Base-by-base conservation (phyloP, 78 protist species). In the Dictyostelium firmibasis region DNA sequence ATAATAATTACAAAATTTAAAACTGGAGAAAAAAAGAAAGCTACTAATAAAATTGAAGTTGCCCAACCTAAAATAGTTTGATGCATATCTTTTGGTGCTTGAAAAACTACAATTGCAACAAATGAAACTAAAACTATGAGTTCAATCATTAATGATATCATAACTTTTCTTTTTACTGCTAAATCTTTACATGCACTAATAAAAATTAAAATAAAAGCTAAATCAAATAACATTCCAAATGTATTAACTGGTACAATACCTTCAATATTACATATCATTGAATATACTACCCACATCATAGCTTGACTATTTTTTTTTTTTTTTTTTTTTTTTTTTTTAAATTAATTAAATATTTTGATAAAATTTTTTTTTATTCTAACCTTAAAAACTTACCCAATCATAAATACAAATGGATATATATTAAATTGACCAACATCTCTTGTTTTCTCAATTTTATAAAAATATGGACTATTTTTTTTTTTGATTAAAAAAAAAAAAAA, bases 211-310 rank as follows among this genome's bases (percentile, higher is more conserved):
- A 74, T 36, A 35, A 35, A 35, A 35, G 44, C 38, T 16, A 74
- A 31, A 31, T 74, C 36, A 4, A 74, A 35, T 27, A 74, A 31
- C 43, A 74, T 31, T 27, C 81, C 81, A 74, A 74, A 74, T 29
- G 81, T 31, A 74, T 74, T 74, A 0, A 74, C 81, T 20, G 38
- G 44, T 6, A 74, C 81, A 6, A 74, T 18, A 29, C 81, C 81
- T 74, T 74, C 47, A 14, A 74, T 36, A 35, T 74, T 20, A 74
- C 81, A 31, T 31, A 74, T 36, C 36, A 31, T 74, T 27, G 43
- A n/a, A 74, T 74, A 74, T 20, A 57, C 67, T 9, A 74, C 81
- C 81, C 81, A 74, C 81, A 74, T 74, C 53, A 74, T 31, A 5
- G 38, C 44, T 36, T 74, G 81, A 72, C 62, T 50, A 16, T 50